Base-by-base conservation (phyloP, 495 filamentous ascomycete genomes). In the Penicillium coprophilum region DNA sequence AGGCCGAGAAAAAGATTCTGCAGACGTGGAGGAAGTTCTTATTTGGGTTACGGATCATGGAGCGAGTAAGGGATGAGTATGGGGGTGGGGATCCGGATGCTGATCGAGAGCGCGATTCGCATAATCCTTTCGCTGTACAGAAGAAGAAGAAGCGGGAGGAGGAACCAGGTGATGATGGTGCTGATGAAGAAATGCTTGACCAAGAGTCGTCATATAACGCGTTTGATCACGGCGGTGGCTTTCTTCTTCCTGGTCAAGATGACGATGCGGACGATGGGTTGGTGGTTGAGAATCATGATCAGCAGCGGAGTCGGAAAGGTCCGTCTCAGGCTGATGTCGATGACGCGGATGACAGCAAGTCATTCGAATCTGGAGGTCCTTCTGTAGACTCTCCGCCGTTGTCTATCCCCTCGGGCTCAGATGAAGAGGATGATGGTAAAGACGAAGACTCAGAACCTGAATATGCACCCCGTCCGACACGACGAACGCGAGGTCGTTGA, bases 1-100 rank as follows among this genome's bases (percentile, higher is more conserved):
- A 96, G 72, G 79, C 87, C 19, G 84, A 88, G 59, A 90, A 88
- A 61, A 77, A 78, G 20, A 88, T 88, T 17, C 63, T 97, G 58
- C 80, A 77, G 27, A 85, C 83, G 60, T 99, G 95, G 94, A 81
- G 87, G 49, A 96, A 89, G 68, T 90, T 96, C 57, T 54, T 96
- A 39, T 87, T 91, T 77, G 92, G 92, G 1, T 59, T 96, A 71
- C 79, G 91, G 39, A 92, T 97, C 59, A 78, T 88, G 32, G 83
- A 92, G 69, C 79, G 92, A 38, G 85, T 98, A 30, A 76, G 80
- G 38, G 81, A 86, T 50, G 90, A 96, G 47, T 95, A 96, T 75
- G 89, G 87, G 3, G 87, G 83, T 21, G 73, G 68, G 21, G 73
- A 75, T 57, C 68, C 72, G 28, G 73, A 49, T 36, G 63, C 58